phyloP scores from a whole-genome alignment of 2,329 filamentous ascomycete species.

The Pseudocercospora macadamiae region DNA sequence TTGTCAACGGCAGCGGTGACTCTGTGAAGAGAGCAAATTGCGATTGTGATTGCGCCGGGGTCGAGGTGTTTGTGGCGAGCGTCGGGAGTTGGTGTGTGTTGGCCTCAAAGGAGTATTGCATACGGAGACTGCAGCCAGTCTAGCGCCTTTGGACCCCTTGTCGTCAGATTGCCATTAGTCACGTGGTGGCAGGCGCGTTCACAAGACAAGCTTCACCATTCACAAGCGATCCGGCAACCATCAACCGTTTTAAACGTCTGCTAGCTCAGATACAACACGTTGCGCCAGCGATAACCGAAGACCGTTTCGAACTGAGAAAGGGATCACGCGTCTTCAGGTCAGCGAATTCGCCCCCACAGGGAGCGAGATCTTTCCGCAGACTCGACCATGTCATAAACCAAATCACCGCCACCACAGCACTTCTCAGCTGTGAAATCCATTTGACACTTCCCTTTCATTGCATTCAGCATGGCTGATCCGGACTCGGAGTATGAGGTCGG shows the following conservation, averaged over 20 bases:
- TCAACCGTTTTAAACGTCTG: background rate
- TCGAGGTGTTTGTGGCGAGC: background rate
- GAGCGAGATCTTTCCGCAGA: background rate
- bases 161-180: background rate
- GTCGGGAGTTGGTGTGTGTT: background rate
- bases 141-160: background rate
- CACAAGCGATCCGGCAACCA: too few species aligned
- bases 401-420: background rate
- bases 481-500: conserved; percentile 33
- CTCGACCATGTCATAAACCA: background rate
- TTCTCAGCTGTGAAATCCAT: background rate
- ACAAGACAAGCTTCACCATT: too few species aligned
- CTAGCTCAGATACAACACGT: background rate
- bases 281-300: background rate
- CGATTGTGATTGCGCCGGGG: background rate
- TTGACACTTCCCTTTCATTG: background rate
- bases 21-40: background rate
- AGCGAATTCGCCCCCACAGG: background rate
- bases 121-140: too few species aligned
- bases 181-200: too few species aligned
- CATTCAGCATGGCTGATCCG: conserved; percentile 35
- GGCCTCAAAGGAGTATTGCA: conserved; percentile 11
- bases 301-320: background rate
- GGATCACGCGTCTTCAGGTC: background rate
- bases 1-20: background rate